Evolutionary conservation across 2,329 filamentous ascomycete species (phyloP).

Genomic region (Diplodia sapinea): DNA sequence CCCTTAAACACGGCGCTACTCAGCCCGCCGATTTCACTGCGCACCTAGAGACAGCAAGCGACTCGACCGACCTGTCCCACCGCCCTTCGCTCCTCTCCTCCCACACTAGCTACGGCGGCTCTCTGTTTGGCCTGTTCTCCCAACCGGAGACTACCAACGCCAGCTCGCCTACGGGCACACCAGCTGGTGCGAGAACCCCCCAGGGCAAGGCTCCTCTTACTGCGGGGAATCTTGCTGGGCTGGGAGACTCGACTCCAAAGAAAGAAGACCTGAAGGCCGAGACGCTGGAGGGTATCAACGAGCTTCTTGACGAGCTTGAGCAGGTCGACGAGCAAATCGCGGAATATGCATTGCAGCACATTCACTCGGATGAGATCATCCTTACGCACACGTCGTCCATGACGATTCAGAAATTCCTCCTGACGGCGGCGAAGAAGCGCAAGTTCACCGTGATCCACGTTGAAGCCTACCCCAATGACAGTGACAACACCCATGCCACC

Average conservation of each 20-base stretch:
- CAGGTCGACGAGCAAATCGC: conserved; percentile 94
- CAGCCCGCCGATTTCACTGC: conserved; percentile 44
- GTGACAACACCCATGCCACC: conserved; percentile 66
- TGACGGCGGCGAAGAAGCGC: conserved; percentile 84
- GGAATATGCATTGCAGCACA: conserved; percentile 84
- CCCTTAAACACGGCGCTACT: conserved; percentile 51
- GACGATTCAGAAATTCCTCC: conserved; percentile 87
- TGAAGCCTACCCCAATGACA: conserved; percentile 73
- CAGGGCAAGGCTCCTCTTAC: conserved; percentile 49
- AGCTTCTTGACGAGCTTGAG: conserved; percentile 93
- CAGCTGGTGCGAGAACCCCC: conserved; percentile 54
- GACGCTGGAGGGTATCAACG: conserved; percentile 90
- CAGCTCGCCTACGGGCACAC: conserved; percentile 55
- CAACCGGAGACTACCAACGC: conserved; percentile 59
- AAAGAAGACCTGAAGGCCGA: conserved; percentile 76
- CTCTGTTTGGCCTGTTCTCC: conserved; percentile 87
- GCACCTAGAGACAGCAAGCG: conserved; percentile 42
- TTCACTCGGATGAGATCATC: conserved; percentile 91
- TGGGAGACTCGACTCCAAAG: conserved; percentile 47
- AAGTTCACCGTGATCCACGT: conserved; percentile 91
- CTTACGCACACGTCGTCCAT: conserved; percentile 85
- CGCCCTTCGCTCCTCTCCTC: conserved; percentile 68
- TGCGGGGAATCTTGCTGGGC: conserved; percentile 46
- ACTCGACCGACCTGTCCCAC: conserved; percentile 45
- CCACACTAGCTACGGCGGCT: conserved; percentile 72